These are phyloP conservation scores for Nitzschia sp. DNA, from an alignment of 108 stramenopile species.

Conservation along the genomic window DNA sequence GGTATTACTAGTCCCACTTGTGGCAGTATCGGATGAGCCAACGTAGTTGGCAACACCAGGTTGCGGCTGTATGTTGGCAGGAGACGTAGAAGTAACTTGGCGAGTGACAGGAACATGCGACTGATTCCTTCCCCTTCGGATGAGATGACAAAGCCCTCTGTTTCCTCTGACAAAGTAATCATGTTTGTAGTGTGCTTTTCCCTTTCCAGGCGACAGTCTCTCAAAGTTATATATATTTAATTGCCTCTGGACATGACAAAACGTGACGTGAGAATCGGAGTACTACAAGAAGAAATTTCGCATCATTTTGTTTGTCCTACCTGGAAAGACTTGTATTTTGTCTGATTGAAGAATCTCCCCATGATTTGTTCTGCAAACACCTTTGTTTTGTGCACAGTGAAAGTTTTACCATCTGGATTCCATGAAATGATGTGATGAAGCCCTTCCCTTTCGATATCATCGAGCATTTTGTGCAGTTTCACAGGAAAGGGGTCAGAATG, in stretches of 20 bases:
- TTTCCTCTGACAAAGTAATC: slow-evolving; percentile 1
- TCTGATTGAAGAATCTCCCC: slow-evolving; percentile 79
- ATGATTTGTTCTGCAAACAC: slow-evolving; percentile 71
- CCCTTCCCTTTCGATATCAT: slow-evolving; percentile 41
- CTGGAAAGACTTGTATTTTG: slow-evolving; percentile 79
- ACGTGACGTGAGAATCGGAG: not conserved
- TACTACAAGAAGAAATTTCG: no score
- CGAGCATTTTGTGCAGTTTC: slow-evolving; percentile 57
- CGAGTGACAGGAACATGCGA: not conserved
- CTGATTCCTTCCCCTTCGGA: not conserved
- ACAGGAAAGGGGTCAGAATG: slow-evolving; percentile 44
- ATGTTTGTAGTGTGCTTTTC: slow-evolving; percentile 1
- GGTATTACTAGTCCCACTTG: not conserved
- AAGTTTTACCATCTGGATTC: slow-evolving; percentile 60
- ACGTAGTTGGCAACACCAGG: not conserved
- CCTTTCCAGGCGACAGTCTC: not conserved
- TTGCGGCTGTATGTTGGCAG: not conserved
- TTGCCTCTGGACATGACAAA: slow-evolving; percentile 2
- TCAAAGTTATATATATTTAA: slow-evolving; percentile 17
- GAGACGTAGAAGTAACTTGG: not conserved
- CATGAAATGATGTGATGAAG: slow-evolving; percentile 57
- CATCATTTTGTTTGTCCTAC: not conserved
- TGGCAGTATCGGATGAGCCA: no score
- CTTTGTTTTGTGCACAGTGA: slow-evolving; percentile 69
- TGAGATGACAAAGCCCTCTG: not conserved